Percentiles rank a stretch among this genome's conserved stretches.
Conservation (phyloP, 208 protist genomes). For the Crithidia bombi region DNA sequence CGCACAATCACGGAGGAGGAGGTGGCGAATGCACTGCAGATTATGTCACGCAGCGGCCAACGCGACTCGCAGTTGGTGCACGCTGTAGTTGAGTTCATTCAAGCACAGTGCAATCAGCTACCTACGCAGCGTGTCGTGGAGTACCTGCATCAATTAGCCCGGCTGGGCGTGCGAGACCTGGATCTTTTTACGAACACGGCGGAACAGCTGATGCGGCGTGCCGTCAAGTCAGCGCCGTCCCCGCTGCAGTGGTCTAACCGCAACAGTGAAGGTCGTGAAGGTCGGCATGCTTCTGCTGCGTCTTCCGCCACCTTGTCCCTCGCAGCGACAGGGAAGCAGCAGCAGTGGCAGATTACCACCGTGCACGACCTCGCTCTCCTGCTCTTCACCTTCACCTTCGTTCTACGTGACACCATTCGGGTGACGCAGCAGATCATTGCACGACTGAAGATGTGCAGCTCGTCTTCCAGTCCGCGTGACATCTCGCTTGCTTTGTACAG, state of each 20-base stretch:
- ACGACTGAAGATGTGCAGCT: constrained; percentile 70
- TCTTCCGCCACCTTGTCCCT: background rate
- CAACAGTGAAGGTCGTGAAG: background rate
- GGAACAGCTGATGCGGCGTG: constrained; percentile 58
- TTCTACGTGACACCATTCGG: constrained; percentile 76
- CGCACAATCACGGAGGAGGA: constrained; percentile 52
- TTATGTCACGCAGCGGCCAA: constrained; percentile 51
- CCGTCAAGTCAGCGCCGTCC: constrained; percentile 13
- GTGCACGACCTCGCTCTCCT: constrained; percentile 80
- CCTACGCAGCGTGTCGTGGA: constrained; percentile 52
- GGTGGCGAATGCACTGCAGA: constrained; percentile 50
- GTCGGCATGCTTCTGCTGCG: background rate
- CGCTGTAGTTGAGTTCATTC: constrained; percentile 68
- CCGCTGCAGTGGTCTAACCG: background rate
- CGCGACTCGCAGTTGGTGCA: constrained; percentile 51
- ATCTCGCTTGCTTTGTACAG: constrained; percentile 79
- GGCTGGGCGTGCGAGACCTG: constrained; percentile 71
- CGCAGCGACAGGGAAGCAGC: constrained; percentile 1
- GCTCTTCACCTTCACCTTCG: constrained; percentile 84
- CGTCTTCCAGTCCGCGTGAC: constrained; percentile 57
- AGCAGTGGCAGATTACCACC: constrained; percentile 47
- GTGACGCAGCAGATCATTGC: constrained; percentile 84
- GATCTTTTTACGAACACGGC: constrained; percentile 74
- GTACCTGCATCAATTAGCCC: constrained; percentile 59
- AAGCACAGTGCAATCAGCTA: constrained; percentile 44